Conservation (phyloP, 306 rosid species). For the Castanopsis chinensis region DNA sequence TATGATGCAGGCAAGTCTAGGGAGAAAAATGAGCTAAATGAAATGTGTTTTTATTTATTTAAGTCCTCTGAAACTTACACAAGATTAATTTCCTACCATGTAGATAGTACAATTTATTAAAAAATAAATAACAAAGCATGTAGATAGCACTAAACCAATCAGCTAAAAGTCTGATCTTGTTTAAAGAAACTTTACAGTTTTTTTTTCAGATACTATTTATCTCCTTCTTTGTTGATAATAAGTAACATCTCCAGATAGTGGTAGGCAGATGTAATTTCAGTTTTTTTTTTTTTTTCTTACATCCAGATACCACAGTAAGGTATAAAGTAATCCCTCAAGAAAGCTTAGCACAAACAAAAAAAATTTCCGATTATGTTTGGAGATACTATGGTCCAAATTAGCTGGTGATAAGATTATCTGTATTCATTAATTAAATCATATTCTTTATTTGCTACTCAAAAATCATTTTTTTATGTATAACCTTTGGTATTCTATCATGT, state of each 20-base stretch:
- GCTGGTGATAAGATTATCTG: not conserved
- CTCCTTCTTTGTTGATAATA: not conserved
- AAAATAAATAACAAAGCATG: too few relatives aligned
- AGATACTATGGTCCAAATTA: not conserved
- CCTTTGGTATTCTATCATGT: not conserved
- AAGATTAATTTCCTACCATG: not conserved
- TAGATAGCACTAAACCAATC: not conserved
- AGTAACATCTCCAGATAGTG: not conserved
- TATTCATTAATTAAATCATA: not conserved
- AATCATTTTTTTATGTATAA: not conserved
- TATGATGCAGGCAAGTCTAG: not conserved
- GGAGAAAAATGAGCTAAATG: not conserved
- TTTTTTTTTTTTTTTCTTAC: not conserved
- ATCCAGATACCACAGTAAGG: not conserved
- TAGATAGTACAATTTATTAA: not conserved
- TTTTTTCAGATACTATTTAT: too few relatives aligned
- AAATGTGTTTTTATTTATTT: not conserved
- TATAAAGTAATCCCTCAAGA: not conserved
- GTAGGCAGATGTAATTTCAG: not conserved
- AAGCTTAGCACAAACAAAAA: not conserved
- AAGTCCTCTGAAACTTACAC: not conserved
- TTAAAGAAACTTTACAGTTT: not conserved
- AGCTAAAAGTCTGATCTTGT: not conserved
- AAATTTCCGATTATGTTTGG: too few relatives aligned
- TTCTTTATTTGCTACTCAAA: not conserved